Percentiles rank a stretch among this genome's conserved stretches.
These are phyloP conservation scores for Urtica urens DNA, from an alignment of 306 rosid genomes.

Conservation along the genomic window DNA sequence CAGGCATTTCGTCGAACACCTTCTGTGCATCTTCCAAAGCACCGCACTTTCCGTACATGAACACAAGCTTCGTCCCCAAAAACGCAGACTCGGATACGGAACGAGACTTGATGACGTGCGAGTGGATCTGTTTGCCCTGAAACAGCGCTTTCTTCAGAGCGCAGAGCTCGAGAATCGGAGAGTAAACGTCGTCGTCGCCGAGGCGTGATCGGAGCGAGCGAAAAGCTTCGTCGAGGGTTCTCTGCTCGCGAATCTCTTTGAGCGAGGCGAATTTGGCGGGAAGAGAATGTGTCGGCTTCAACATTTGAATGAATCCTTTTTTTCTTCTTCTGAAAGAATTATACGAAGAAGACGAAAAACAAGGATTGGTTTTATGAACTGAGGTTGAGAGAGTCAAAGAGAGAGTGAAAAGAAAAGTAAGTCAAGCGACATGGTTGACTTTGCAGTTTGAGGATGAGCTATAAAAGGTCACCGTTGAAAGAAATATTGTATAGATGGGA, in stretches of 20 bases:
- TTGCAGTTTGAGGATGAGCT: too few relatives aligned
- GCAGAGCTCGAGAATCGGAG: constrained; percentile 51
- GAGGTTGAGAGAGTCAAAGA: too few relatives aligned
- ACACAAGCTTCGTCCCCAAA: constrained; percentile 44
- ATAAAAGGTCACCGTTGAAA: too few relatives aligned
- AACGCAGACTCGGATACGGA: constrained; percentile 26
- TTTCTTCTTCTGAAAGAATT: too few relatives aligned
- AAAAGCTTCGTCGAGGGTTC: constrained; percentile 30
- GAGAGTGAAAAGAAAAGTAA: too few relatives aligned
- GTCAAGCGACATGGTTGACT: too few relatives aligned
- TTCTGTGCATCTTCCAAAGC: constrained; percentile 30
- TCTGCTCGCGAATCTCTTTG: constrained; percentile 14
- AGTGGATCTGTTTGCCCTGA: constrained; percentile 57
- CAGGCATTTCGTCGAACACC: constrained; percentile 45
- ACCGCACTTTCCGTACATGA: constrained; percentile 53
- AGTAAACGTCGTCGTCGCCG: constrained; percentile 26
- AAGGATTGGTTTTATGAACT: too few relatives aligned
- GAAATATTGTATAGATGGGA: too few relatives aligned
- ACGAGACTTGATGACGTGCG: constrained; percentile 34
- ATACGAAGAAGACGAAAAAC: too few relatives aligned
- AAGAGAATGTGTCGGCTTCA: constrained; percentile 4
- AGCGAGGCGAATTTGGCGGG: constrained; percentile 18
- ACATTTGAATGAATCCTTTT: too few relatives aligned
- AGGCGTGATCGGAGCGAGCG: constrained; percentile 22
- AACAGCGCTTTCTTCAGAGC: constrained; percentile 31